Base-by-base conservation (phyloP, 495 filamentous ascomycete species). In the Schizothecium vesticola region DNA sequence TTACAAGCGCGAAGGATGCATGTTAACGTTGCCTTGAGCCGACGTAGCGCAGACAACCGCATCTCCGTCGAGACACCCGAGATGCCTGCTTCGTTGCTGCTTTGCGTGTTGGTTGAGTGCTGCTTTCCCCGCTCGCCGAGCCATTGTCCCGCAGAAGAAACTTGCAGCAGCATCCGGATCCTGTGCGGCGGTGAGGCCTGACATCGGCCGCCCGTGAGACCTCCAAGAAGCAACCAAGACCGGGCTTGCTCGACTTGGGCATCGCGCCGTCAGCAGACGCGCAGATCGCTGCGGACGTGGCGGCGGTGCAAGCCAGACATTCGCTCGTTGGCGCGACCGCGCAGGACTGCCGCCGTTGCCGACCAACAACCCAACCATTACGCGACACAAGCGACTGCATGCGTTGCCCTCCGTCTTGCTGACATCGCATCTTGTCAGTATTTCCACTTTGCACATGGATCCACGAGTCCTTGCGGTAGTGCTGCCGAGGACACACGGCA, bases 1-100 rank as follows among this genome's bases (percentile, higher is more conserved):
- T 75, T 77, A 77, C 59, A 75, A 74, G 75, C 75, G 75, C 75
- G 70, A 58, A n/a, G 55, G 25, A 58, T 71, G 73, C 71, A 73
- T 65, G 25, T 26, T 16, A 19, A 19, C 43, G 43, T 51, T 5
- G 19, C 43, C 43, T 65, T 33, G 51, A 65, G 63, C 51, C 63
- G 57, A 61, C 65, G 29, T 66, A 66, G 65, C 65, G 65, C 65
- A 61, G 33, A 60, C 33, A 66, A 3, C 56, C 65, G 55, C 63
- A 65, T 26, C 21, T 23, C 33, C 62, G 22, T 43, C 33, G 33
- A 9, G 28, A 29, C 9, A 10, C 28, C 28, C 10, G 59, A 61
- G 28, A n/a, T 25, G 59, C 61, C 6, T 16, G 29, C 16, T 61
- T 63, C 65, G 13, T 65, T 23, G 21, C 24, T 19, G 19, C 19